Base-by-base conservation (phyloP, 768 basidiomycete genomes). In the Rhizopogon sp. region DNA sequence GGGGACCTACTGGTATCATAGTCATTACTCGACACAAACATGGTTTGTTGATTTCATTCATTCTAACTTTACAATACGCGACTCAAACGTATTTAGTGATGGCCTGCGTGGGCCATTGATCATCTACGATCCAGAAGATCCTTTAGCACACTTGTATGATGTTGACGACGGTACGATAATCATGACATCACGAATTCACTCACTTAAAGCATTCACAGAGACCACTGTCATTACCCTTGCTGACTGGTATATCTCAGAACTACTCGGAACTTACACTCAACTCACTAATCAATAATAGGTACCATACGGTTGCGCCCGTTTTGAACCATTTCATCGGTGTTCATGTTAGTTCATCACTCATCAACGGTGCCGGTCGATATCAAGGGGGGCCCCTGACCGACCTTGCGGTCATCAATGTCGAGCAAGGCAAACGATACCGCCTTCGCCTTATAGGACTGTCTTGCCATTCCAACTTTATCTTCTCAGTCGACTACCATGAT, bases 361-460 rank as follows among this genome's bases (percentile, higher is more conserved):
- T 81, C 57, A 81, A 81, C 52, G 80, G 80, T 2, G 65, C 70
- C 10, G 81, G 81, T n/a, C 75, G 79, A 28, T 76, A 68, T 56
- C 41, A 49, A 69, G 64, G 65, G 29, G 71, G 70, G n/a, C 62
- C 69, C 7, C 37, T 47, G 1, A 57, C 55, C 7, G 57, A 66
- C 1, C 63, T 74, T 4, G 57, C 71, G 1, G 62, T 74, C 1
- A 58, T 76, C 50, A 70, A 64, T 63, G n/a, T 73, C 14, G 46
- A 54, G 28, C 31, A 17, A 0, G 65, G 65, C 4, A 62, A 60
- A 31, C 62, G 72, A 13, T 75, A 70, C 59, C 63, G 70, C 22
- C 59, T 65, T 57, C 68, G 70, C 16, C 54, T 71, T 8, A 50
- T 72, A 33, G 62, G 58, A 40, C 69, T 75, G 16, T 72, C 77